phyloP scores from a whole-genome alignment of 495 filamentous ascomycete genomes.

The Geopyxis carbonaria region DNA sequence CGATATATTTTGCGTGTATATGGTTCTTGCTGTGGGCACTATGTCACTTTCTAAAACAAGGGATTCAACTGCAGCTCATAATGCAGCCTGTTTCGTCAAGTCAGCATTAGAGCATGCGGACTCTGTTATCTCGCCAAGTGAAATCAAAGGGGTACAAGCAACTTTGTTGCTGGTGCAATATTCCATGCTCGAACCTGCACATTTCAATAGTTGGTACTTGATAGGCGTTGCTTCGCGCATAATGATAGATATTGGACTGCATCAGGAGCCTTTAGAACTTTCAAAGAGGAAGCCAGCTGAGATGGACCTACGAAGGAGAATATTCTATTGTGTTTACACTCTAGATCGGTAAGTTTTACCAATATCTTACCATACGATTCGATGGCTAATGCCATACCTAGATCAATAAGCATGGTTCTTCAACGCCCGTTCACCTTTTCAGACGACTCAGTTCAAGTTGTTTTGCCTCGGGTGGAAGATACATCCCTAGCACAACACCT shows the following conservation, averaged over 20 bases:
- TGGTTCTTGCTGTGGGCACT: slow-evolving; percentile 71
- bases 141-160: slow-evolving; percentile 64
- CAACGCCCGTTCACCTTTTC: slow-evolving; percentile 76
- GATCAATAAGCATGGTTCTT: slow-evolving; percentile 63
- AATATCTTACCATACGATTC: no score
- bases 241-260: slow-evolving; percentile 71
- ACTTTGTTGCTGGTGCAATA: slow-evolving; percentile 73
- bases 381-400: no score
- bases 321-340: slow-evolving; percentile 75
- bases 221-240: slow-evolving; percentile 73
- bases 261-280: slow-evolving; percentile 67
- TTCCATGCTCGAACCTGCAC: slow-evolving; percentile 67
- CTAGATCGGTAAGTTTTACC: no score
- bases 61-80: slow-evolving; percentile 22
- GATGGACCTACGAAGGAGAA: slow-evolving; percentile 56
- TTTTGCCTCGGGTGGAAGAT: slow-evolving; percentile 30
- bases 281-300: slow-evolving; percentile 41
- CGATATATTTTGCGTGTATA: slow-evolving; percentile 70
- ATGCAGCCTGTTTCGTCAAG: slow-evolving; percentile 25
- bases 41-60: slow-evolving; percentile 48
- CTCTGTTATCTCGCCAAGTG: slow-evolving; percentile 64
- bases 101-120: slow-evolving; percentile 57
- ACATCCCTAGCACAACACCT: slow-evolving; percentile 13
- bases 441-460: slow-evolving; percentile 66
- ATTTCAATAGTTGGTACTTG: slow-evolving; percentile 81